A percentile compares a stretch with the other conserved stretches of the same genome.
These are phyloP conservation scores for Scheffersomyces parashehatae DNA, from an alignment of 1,139 yeast species.

Conservation along the genomic window DNA sequence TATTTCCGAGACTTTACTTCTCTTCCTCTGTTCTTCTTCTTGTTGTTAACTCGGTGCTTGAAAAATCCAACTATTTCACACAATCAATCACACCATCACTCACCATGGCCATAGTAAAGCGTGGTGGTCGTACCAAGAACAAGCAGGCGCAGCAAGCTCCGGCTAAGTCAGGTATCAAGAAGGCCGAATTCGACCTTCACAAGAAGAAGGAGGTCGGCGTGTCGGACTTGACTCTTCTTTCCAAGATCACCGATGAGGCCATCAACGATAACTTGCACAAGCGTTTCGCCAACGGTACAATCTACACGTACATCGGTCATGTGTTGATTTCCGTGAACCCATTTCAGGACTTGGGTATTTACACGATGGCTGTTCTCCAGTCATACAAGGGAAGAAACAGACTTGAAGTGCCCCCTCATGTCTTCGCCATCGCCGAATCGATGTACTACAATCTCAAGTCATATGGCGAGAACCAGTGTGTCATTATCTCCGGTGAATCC, in stretches of 20 bases:
- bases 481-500: constrained; percentile 96
- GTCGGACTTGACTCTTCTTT: constrained; percentile 85
- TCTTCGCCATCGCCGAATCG: constrained; percentile 94
- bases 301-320: constrained; percentile 87
- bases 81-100: neutral
- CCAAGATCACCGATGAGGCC: constrained; percentile 87
- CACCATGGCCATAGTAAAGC: constrained; percentile 72
- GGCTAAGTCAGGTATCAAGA: constrained; percentile 68
- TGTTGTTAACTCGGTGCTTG: too few species aligned
- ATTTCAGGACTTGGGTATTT: constrained; percentile 92
- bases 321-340: constrained; percentile 96
- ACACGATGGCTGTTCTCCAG: constrained; percentile 73
- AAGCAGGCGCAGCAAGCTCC: constrained; percentile 56
- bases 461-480: constrained; percentile 95
- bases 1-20: too few species aligned
- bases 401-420: constrained; percentile 98
- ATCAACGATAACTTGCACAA: constrained; percentile 90
- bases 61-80: too few species aligned
- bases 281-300: constrained; percentile 84
- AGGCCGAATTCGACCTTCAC: constrained; percentile 86
- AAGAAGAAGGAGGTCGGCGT: constrained; percentile 98
- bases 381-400: constrained; percentile 89
- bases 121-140: constrained; percentile 67
- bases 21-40: too few species aligned
- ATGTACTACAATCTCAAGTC: constrained; percentile 96